Percentiles rank a stretch among this genome's conserved stretches.
Evolutionary conservation across 352 stramenopile species (phyloP).

Genomic region (Globisporangium iwayamae): DNA sequence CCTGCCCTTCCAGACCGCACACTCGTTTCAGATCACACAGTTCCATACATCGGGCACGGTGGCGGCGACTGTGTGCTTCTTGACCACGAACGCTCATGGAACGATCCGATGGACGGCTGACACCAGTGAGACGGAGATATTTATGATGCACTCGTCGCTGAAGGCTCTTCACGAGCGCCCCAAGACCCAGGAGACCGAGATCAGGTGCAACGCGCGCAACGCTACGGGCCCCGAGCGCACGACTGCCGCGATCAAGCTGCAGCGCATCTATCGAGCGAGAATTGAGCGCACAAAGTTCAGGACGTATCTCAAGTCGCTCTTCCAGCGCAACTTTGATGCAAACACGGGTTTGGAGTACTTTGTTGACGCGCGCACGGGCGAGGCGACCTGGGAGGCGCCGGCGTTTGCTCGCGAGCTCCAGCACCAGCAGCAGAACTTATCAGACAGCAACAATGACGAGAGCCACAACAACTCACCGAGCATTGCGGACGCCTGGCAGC

Average conservation of each 20-base stretch:
- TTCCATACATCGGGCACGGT: constrained; percentile 23
- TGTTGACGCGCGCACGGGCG: constrained; percentile 59
- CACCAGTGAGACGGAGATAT: constrained; percentile 53
- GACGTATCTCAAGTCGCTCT: constrained; percentile 47
- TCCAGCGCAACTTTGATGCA: constrained; percentile 48
- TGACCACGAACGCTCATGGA: constrained; percentile 25
- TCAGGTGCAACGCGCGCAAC: constrained; percentile 44
- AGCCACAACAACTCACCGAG: neutral
- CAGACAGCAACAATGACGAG: constrained; percentile 13
- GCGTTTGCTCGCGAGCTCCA: constrained; percentile 10
- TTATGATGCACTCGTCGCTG: constrained; percentile 45
- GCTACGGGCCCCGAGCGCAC: constrained; percentile 61
- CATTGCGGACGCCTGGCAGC: constrained; percentile 37
- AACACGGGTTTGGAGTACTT: constrained; percentile 48
- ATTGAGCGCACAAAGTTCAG: constrained; percentile 64
- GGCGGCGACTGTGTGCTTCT: constrained; percentile 44
- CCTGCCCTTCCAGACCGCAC: constrained; percentile 41
- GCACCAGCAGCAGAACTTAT: neutral
- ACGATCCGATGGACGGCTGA: constrained; percentile 44
- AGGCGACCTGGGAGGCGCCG: constrained; percentile 53
- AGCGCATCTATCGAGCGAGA: constrained; percentile 65
- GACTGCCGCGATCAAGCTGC: constrained; percentile 52
- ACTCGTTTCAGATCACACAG: constrained; percentile 62
- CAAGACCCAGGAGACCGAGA: constrained; percentile 12
- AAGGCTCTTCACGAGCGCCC: constrained; percentile 35